Percentiles rank a stretch among this genome's conserved stretches.
Conservation (phyloP, 2,329 filamentous ascomycete genomes). For the Boeremia lycopersici region DNA sequence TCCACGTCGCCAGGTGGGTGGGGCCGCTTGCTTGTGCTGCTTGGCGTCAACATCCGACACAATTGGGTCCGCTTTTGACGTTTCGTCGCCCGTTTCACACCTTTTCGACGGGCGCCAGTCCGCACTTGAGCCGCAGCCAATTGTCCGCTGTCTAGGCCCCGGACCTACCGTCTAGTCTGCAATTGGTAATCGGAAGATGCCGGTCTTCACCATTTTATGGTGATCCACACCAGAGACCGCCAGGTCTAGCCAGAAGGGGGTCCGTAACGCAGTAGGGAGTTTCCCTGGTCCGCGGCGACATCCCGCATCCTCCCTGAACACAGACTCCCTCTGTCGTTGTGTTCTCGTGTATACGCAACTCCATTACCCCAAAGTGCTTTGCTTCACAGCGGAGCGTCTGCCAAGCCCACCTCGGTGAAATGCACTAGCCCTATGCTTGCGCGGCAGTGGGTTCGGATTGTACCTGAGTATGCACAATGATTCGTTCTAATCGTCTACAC, state of each 20-base stretch:
- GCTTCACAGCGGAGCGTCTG: slow-evolving; percentile 6
- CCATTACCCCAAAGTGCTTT: slow-evolving; percentile 5
- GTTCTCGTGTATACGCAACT: neutral
- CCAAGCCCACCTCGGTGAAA: slow-evolving; percentile 11
- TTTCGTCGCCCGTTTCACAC: slow-evolving; percentile 45
- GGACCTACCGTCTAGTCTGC: slow-evolving; percentile 22
- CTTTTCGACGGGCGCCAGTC: slow-evolving; percentile 27
- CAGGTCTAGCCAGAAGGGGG: neutral
- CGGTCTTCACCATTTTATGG: slow-evolving; percentile 19
- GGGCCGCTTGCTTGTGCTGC: slow-evolving; percentile 33
- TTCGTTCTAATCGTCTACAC: slow-evolving; percentile 1
- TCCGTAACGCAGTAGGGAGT: slow-evolving; percentile 10
- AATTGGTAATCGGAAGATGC: slow-evolving; percentile 19
- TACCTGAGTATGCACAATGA: neutral
- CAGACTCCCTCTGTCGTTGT: neutral
- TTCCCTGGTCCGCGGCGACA: slow-evolving; percentile 19
- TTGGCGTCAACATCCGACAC: slow-evolving; percentile 39
- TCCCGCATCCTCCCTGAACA: slow-evolving; percentile 2
- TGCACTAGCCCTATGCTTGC: neutral
- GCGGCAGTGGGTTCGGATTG: neutral
- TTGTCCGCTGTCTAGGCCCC: slow-evolving; percentile 29
- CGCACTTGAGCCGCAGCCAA: slow-evolving; percentile 35
- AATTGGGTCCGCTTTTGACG: slow-evolving; percentile 37
- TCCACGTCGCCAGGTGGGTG: slow-evolving; percentile 34
- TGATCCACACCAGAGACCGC: slow-evolving; percentile 13